Evolutionary conservation across 805 yeast genomes (phyloP).

Genomic region (Ogataea siamensis): DNA sequence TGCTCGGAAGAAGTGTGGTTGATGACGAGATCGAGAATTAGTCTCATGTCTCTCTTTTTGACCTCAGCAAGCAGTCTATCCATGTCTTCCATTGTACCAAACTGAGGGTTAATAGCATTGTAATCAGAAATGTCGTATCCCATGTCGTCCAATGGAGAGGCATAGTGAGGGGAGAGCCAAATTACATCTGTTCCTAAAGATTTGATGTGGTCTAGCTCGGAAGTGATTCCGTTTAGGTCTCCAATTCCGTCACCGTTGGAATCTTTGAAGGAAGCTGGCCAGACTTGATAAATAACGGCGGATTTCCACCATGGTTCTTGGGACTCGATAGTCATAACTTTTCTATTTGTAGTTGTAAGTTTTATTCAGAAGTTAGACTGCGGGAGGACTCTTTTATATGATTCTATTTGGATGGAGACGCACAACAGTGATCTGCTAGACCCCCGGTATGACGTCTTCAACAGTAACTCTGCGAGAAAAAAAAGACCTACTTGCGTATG

Average conservation of each 20-base stretch:
- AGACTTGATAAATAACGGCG: conserved; percentile 54
- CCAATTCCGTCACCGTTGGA: conserved; percentile 60
- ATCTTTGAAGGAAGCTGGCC: conserved; percentile 61
- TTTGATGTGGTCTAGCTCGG: conserved; percentile 50
- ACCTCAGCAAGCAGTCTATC: conserved; percentile 44
- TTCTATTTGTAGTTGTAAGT: no score
- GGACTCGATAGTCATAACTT: conserved; percentile 1
- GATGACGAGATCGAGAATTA: conserved; percentile 55
- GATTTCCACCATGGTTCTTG: conserved; percentile 51
- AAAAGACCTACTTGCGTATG: neutral
- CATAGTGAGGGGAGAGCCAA: conserved; percentile 59
- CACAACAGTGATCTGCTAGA: no score
- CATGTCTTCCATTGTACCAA: conserved; percentile 55
- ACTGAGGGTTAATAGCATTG: conserved; percentile 47
- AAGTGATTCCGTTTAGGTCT: conserved; percentile 52
- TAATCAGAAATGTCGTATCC: conserved; percentile 61
- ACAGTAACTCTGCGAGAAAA: neutral
- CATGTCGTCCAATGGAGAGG: conserved; percentile 61
- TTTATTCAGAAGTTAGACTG: no score
- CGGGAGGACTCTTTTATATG: no score
- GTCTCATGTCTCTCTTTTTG: conserved; percentile 49
- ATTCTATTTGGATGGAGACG: no score
- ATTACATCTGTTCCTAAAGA: conserved; percentile 33
- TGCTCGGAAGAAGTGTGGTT: conserved; percentile 59
- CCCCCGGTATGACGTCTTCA: no score